Conservation (phyloP, 2,329 filamentous ascomycete genomes). For the Sordariomycetes sp. region DNA sequence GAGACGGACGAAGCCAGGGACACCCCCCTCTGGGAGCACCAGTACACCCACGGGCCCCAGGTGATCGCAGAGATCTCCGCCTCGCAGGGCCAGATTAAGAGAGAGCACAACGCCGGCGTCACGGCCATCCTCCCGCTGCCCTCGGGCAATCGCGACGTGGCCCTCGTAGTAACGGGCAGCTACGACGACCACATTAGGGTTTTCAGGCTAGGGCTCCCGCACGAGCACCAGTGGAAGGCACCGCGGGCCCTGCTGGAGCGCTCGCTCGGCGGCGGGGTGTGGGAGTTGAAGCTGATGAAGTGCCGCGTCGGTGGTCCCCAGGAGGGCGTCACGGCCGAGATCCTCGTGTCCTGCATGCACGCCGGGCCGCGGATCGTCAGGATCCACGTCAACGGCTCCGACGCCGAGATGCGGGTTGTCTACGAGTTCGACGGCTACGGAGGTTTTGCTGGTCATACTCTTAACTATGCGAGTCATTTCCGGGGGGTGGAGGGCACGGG, state of each 20-base stretch:
- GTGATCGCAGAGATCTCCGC: conserved; percentile 10
- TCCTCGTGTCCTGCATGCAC: conserved; percentile 93
- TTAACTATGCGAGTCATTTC: conserved; percentile 84
- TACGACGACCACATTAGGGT: conserved; percentile 80
- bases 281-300: conserved; percentile 59
- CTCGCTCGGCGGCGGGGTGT: conserved; percentile 68
- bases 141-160: conserved; percentile 17
- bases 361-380: conserved; percentile 48
- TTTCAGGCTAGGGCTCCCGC: conserved; percentile 17
- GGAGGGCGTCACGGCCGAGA: conserved; percentile 6
- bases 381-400: not conserved
- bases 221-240: not conserved
- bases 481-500: conserved; percentile 10
- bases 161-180: conserved; percentile 69
- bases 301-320: conserved; percentile 3
- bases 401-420: conserved; percentile 43
- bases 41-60: not conserved
- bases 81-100: conserved; percentile 20
- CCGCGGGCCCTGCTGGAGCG: not conserved
- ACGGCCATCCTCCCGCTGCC: conserved; percentile 70
- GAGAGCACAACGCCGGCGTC: conserved; percentile 65
- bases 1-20: not conserved
- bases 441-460: conserved; percentile 55
- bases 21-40: not conserved
- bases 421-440: conserved; percentile 42